Conservation (phyloP, 257 asterid species). For the Voacanga thouarsii region DNA sequence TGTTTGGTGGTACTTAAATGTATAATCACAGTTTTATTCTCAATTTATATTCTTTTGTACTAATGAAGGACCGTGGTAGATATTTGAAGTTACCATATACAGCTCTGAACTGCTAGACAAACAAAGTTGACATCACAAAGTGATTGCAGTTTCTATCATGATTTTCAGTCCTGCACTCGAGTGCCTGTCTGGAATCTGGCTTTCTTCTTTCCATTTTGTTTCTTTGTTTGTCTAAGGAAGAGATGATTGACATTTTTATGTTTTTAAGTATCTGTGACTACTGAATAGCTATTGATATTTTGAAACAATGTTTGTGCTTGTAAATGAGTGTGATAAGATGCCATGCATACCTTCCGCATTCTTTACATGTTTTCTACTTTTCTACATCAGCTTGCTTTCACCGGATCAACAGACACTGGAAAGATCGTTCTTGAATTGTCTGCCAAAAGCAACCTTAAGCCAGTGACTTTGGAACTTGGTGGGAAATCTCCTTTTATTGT, state of each 20-base stretch:
- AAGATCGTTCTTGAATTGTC: constrained; percentile 63
- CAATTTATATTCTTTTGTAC: not conserved
- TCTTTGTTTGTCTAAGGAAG: not conserved
- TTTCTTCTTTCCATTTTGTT: not conserved
- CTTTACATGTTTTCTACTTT: not conserved
- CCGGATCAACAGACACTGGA: constrained; percentile 93
- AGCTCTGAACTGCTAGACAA: not conserved
- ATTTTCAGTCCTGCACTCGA: not conserved
- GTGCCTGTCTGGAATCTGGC: not conserved
- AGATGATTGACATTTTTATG: no score
- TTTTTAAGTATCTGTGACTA: not conserved
- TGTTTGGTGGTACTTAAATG: not conserved
- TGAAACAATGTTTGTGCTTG: not conserved
- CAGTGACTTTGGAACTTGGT: constrained; percentile 97
- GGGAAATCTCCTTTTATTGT: constrained; percentile 97
- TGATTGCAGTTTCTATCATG: not conserved
- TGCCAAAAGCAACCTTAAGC: constrained; percentile 89
- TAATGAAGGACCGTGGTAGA: not conserved
- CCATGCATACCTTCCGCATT: not conserved
- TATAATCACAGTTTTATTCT: not conserved
- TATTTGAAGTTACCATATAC: not conserved
- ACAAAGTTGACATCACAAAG: not conserved
- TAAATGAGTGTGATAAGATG: not conserved
- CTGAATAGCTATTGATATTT: not conserved
- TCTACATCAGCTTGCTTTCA: constrained; percentile 77